Conservation (phyloP, 1,284 basidiomycete genomes). For the Cryptococcus maquisensis region DNA sequence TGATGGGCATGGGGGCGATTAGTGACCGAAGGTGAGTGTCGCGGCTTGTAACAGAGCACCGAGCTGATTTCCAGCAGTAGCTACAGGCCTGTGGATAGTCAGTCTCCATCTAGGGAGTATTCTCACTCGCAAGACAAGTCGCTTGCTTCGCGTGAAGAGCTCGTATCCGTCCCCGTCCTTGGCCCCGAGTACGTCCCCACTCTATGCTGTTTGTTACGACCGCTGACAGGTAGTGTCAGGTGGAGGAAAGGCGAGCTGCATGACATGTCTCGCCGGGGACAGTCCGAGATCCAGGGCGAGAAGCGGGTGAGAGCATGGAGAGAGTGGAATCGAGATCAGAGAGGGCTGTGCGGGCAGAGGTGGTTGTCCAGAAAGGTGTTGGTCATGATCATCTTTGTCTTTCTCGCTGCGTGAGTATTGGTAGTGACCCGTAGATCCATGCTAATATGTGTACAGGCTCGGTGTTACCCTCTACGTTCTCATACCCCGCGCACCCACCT, state of each 20-base stretch:
- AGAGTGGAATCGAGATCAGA: constrained; percentile 66
- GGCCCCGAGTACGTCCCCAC: constrained; percentile 60
- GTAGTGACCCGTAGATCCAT: background rate
- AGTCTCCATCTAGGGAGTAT: constrained; percentile 22
- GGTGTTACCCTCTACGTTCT: constrained; percentile 67
- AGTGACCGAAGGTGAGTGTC: constrained; percentile 22
- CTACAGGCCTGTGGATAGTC: constrained; percentile 32
- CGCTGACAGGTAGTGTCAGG: constrained; percentile 20
- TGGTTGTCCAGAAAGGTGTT: constrained; percentile 68
- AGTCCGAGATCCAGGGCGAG: constrained; percentile 59
- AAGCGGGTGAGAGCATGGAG: constrained; percentile 58
- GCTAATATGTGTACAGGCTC: constrained; percentile 52
- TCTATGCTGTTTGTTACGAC: background rate
- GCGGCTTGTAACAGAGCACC: background rate
- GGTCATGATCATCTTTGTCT: constrained; percentile 62
- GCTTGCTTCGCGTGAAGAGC: constrained; percentile 59
- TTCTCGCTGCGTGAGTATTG: constrained; percentile 60
- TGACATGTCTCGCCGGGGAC: constrained; percentile 65
- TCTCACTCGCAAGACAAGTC: constrained; percentile 45
- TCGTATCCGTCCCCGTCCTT: constrained; percentile 80
- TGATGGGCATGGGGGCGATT: background rate
- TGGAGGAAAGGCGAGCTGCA: constrained; percentile 73
- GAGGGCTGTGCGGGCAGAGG: constrained; percentile 64
- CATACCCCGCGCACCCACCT: constrained; percentile 70
- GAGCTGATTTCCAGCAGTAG: constrained; percentile 4